Conservation (phyloP, 2,329 filamentous ascomycete species). For the Fusarium irregulare region DNA sequence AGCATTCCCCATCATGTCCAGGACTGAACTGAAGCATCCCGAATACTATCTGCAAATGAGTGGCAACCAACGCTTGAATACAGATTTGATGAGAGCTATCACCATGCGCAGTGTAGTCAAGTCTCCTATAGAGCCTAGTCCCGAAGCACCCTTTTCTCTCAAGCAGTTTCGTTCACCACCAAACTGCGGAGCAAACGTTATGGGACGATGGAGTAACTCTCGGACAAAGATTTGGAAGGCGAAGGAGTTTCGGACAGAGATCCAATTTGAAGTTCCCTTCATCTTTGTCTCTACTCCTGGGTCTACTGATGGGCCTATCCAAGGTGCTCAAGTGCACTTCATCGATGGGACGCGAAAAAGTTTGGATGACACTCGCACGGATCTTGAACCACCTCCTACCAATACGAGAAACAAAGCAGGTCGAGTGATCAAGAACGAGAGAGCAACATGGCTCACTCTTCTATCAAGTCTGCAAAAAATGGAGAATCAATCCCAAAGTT, state of each 20-base stretch:
- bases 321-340: neutral
- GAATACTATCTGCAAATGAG: conserved; percentile 20
- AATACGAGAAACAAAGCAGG: conserved; percentile 10
- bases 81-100: conserved; percentile 20
- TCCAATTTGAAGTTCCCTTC: conserved; percentile 7
- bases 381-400: neutral
- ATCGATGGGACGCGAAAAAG: conserved; percentile 19
- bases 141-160: conserved; percentile 8
- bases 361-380: conserved; percentile 16
- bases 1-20: conserved; percentile 23
- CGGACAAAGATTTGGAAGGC: conserved; percentile 14
- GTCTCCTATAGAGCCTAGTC: conserved; percentile 2
- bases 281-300: conserved; percentile 6
- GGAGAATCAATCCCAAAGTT: conserved; percentile 23
- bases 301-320: neutral
- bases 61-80: conserved; percentile 1
- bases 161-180: conserved; percentile 20
- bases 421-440: conserved; percentile 11
- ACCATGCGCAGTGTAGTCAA: conserved; percentile 15
- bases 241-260: conserved; percentile 18
- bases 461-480: conserved; percentile 18
- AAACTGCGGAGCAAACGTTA: conserved; percentile 19
- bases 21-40: conserved; percentile 12
- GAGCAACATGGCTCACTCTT: conserved; percentile 11
- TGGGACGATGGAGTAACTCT: conserved; percentile 14